These are phyloP conservation scores for Cunninghamia lanceolata DNA, from an alignment of 75 land plant species.

Conservation along the genomic window DNA sequence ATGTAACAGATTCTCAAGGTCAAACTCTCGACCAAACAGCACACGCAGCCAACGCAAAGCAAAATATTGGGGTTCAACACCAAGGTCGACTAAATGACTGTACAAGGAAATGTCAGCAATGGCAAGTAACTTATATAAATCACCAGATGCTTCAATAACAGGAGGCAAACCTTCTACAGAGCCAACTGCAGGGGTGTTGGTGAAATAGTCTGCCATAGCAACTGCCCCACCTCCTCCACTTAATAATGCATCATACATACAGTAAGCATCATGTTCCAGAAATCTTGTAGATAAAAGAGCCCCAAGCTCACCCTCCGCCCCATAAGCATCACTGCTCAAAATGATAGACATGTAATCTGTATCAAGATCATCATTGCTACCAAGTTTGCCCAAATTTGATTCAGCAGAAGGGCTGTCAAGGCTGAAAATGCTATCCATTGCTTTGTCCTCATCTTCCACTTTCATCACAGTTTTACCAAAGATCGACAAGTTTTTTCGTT, in stretches of 20 bases:
- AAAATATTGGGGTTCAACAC: conserved; percentile 94
- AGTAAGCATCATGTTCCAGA: conserved; percentile 94
- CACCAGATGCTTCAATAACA: conserved; percentile 70
- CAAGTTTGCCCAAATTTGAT: conserved; percentile 15
- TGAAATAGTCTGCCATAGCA: conserved; percentile 77
- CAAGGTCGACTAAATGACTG: conserved; percentile 79
- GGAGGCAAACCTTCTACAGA: conserved; percentile 56
- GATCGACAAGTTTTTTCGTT: not conserved
- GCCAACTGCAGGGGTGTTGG: conserved; percentile 30
- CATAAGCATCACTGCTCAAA: conserved; percentile 77
- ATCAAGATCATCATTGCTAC: conserved; percentile 48
- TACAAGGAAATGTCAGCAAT: conserved; percentile 69
- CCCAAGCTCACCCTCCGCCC: conserved; percentile 94
- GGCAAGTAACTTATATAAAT: conserved; percentile 73
- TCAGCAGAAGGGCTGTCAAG: conserved; percentile 13
- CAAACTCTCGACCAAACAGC: conserved; percentile 86
- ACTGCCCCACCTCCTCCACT: conserved; percentile 56
- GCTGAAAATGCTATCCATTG: not conserved
- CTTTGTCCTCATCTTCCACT: conserved; percentile 21
- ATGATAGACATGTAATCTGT: conserved; percentile 56
- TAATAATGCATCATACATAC: conserved; percentile 89
- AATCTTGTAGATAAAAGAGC: conserved; percentile 75
- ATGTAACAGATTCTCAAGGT: conserved; percentile 57
- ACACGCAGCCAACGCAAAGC: conserved; percentile 88
- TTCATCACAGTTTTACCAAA: conserved; percentile 12